These are phyloP conservation scores for Vararia minispora DNA, from an alignment of 768 basidiomycete genomes.

Conservation along the genomic window DNA sequence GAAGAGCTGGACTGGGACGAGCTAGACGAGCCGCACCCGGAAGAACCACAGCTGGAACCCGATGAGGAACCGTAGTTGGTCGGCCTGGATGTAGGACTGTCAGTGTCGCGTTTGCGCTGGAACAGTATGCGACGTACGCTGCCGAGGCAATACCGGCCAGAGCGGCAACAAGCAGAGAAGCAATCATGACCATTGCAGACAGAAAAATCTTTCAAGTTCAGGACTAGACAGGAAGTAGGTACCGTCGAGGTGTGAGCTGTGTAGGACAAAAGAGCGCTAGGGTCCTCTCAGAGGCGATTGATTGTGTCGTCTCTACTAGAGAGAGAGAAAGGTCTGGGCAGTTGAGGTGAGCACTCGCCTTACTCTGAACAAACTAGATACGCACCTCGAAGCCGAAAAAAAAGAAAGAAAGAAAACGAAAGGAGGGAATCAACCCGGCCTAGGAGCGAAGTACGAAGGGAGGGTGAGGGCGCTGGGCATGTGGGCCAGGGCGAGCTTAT, in stretches of 20 bases:
- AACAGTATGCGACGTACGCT: constrained; percentile 11
- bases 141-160: constrained; percentile 42
- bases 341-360: constrained; percentile 1
- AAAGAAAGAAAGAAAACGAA: constrained; percentile 37
- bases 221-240: constrained; percentile 19
- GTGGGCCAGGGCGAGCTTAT: not conserved
- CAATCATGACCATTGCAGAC: constrained; percentile 49
- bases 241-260: constrained; percentile 37
- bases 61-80: too few relatives aligned
- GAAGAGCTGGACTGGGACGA: too few relatives aligned
- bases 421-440: constrained; percentile 64
- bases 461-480: constrained; percentile 19
- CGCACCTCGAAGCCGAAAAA: constrained; percentile 17
- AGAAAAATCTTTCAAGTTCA: constrained; percentile 17
- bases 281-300: constrained; percentile 53
- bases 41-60: too few relatives aligned
- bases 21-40: too few relatives aligned
- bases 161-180: constrained; percentile 42
- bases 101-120: too few relatives aligned
- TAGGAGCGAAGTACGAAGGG: constrained; percentile 24
- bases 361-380: not conserved
- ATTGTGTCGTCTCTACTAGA: constrained; percentile 56
- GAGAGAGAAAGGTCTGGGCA: constrained; percentile 42
- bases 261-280: constrained; percentile 31
- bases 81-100: too few relatives aligned